Evolutionary conservation across 345 rosid species (phyloP), one percentile per base, ranked within the genome.

Genomic region (Leavenworthia alabamica): DNA sequence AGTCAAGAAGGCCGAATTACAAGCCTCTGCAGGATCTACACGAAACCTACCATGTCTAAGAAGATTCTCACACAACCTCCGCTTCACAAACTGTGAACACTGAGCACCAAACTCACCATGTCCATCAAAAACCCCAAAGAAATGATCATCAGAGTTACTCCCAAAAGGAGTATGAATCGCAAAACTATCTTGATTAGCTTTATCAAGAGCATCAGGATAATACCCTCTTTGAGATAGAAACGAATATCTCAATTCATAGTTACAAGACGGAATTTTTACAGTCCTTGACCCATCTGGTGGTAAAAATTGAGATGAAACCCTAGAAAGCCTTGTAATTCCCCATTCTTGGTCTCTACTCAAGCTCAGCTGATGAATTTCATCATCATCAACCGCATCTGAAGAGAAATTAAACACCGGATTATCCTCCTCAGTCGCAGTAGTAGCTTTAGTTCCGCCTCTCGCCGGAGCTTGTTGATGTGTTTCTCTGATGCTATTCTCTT

Each of bases 111-210:
- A 79, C 60, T 93, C 99, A 2, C 99, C 99, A 23, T 93, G 99
- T 0, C 99, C 99, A 66, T 93, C 99, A 39, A 93, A 93, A n/a
- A 93, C 96, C 1, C 97, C 97, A 46, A 93, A 93, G 69, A 93
- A 93, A 67, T 89, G 74, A 62, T 93, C 97, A 23, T 79, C 81
- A 0, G 78, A 75, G 59, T 73, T 75, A 1, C 81, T 73, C 5
- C 97, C 99, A 35, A 86, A 86, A 7, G 99, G 96, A 4, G 96
- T 86, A 67, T 93, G 96, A 33, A 93, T 89, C 9, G 97, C 86
- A 41, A 89, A 93, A 73, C 99, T 93, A 50, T 93, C 99, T 61
- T 93, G 99, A 78, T 93, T 93, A 29, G 95, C 95, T 71, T 93
- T 93, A 72, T 93, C 97, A 0, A 89, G 64, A 49, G 94, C 99